A percentile compares a stretch with the other conserved stretches of the same genome.
Evolutionary conservation across 257 asterid genomes (phyloP).

Genomic region (Agastache rugosa): DNA sequence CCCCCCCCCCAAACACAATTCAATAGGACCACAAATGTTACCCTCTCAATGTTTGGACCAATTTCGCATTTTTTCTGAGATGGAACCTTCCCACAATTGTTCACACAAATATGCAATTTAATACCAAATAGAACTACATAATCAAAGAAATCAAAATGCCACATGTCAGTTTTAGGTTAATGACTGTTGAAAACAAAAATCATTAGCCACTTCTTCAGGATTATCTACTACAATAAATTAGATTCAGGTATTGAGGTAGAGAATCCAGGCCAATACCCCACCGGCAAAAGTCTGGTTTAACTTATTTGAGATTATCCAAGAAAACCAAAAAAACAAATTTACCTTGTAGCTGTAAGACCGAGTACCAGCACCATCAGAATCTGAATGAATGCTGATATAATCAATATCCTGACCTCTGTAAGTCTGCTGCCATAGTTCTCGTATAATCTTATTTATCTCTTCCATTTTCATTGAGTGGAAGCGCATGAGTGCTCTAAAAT

Average conservation of each 20-base stretch:
- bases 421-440: conserved; percentile 99
- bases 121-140: conserved; percentile 11
- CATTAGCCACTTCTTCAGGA: conserved; percentile 1
- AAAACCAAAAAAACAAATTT: conserved; percentile 21
- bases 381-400: conserved; percentile 93
- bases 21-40: neutral
- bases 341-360: conserved; percentile 98
- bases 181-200: conserved; percentile 3
- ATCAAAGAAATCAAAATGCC: neutral
- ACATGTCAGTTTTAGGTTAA: conserved; percentile 3
- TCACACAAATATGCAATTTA: neutral
- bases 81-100: neutral
- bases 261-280: neutral
- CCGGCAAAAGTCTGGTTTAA: conserved; percentile 20
- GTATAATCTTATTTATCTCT: conserved; percentile 93
- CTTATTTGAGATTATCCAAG: neutral
- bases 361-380: conserved; percentile 93
- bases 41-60: neutral
- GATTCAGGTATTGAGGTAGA: conserved; percentile 24
- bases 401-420: conserved; percentile 99
- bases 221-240: conserved; percentile 14
- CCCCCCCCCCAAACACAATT: neutral
- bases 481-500: conserved; percentile 93
- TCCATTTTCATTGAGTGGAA: conserved; percentile 99
- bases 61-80: neutral